Evolutionary conservation across 768 basidiomycete species (phyloP).

Genomic region (Suillus ampliporus): DNA sequence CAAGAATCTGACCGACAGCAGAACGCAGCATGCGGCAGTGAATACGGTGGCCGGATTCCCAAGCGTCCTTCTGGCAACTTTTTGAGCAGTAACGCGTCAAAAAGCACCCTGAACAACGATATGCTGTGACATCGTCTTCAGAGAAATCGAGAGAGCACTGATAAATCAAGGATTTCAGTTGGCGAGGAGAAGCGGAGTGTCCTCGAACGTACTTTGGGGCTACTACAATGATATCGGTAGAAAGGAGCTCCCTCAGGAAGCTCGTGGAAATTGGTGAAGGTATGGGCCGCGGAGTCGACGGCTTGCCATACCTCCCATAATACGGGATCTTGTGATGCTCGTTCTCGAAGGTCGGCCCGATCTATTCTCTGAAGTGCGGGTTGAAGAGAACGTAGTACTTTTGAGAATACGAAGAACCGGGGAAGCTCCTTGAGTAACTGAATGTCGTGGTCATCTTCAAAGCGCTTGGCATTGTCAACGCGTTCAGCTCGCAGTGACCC

Average conservation of each 20-base stretch:
- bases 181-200: neutral
- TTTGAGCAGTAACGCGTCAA: constrained; percentile 8
- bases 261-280: constrained; percentile 8
- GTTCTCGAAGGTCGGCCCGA: neutral
- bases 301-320: constrained; percentile 7
- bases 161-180: neutral
- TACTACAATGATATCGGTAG: constrained; percentile 7
- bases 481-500: constrained; percentile 5
- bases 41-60: constrained; percentile 2
- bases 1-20: neutral
- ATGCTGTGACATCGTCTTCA: constrained; percentile 4
- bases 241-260: constrained; percentile 8
- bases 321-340: constrained; percentile 3
- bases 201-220: neutral
- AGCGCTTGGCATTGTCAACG: constrained; percentile 8
- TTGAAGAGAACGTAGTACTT: constrained; percentile 9
- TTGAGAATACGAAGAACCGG: constrained; percentile 4
- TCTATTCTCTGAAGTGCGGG: constrained; percentile 9
- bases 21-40: constrained; percentile 8
- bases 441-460: constrained; percentile 11
- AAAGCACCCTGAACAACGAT: constrained; percentile 9
- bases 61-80: constrained; percentile 5
- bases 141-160: constrained; percentile 3
- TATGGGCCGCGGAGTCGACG: constrained; percentile 1
- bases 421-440: constrained; percentile 11